Evolutionary conservation across 202 grass and related monocot genomes (phyloP).

Genomic region (Carex sylvatica): DNA sequence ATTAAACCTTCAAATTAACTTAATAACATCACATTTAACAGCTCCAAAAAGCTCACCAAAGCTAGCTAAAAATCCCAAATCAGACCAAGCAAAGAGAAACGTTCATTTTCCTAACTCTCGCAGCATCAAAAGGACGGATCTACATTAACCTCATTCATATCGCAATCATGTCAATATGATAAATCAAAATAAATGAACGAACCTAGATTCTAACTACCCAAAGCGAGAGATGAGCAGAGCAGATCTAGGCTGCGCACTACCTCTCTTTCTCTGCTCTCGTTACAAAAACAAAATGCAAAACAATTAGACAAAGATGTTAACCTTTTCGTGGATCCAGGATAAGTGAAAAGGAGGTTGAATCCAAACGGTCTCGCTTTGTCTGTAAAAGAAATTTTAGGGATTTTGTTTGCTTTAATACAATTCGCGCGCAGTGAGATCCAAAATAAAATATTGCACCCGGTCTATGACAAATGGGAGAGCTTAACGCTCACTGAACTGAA

Average conservation of each 20-base stretch:
- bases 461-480: neutral
- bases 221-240: constrained; percentile 5
- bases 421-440: constrained; percentile 9
- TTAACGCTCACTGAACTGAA: neutral
- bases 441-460: neutral
- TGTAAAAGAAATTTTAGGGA: constrained; percentile 18
- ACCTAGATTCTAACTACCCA: neutral
- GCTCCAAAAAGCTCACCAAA: neutral
- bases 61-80: constrained; percentile 9
- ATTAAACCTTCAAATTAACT: neutral
- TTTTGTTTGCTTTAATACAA: constrained; percentile 18
- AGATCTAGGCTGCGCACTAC: neutral
- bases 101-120: neutral
- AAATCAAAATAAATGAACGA: constrained; percentile 10
- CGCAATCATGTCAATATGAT: neutral
- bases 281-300: constrained; percentile 14
- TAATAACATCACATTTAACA: neutral
- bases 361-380: constrained; percentile 3
- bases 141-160: neutral
- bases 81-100: neutral
- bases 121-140: neutral
- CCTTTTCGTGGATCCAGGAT: constrained; percentile 14
- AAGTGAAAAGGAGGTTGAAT: constrained; percentile 1
- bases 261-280: neutral
- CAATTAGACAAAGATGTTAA: neutral